These are phyloP conservation scores for Clonostachys sp. DNA, from an alignment of 2,329 filamentous ascomycete species.

Conservation along the genomic window DNA sequence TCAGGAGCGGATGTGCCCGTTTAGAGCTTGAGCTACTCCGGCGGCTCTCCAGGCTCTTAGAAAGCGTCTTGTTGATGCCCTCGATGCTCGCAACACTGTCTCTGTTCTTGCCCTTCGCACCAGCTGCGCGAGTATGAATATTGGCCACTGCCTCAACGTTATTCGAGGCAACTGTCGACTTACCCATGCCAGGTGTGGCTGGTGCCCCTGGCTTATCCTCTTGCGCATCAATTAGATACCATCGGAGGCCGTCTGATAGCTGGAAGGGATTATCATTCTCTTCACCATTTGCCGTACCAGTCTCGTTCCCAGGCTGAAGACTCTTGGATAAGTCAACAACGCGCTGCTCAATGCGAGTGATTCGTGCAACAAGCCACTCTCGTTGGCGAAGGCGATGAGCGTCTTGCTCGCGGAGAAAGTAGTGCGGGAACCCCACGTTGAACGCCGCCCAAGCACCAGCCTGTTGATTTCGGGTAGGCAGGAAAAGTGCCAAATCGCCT, in stretches of 20 bases:
- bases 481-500: constrained; percentile 87
- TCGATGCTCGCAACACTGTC: constrained; percentile 56
- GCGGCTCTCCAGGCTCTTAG: constrained; percentile 85
- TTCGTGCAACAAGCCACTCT: constrained; percentile 96
- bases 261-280: constrained; percentile 98
- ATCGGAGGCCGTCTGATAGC: constrained; percentile 86
- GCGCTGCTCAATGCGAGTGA: constrained; percentile 84
- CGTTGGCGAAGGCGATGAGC: constrained; percentile 76
- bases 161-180: constrained; percentile 85
- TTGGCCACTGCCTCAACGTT: constrained; percentile 83
- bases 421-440: constrained; percentile 95
- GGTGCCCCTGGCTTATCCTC: constrained; percentile 92
- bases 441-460: constrained; percentile 97
- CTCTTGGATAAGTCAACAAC: constrained; percentile 89
- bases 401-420: constrained; percentile 92
- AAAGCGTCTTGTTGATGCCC: constrained; percentile 72
- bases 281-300: constrained; percentile 50
- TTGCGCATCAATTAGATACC: constrained; percentile 90
- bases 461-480: constrained; percentile 90
- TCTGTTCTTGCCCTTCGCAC: constrained; percentile 36
- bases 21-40: constrained; percentile 84
- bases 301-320: constrained; percentile 46
- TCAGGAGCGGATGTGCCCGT: constrained; percentile 57
- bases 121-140: constrained; percentile 46
- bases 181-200: constrained; percentile 85